Conservation (phyloP, 2,329 filamentous ascomycete genomes). For the Curvularia sp. region DNA sequence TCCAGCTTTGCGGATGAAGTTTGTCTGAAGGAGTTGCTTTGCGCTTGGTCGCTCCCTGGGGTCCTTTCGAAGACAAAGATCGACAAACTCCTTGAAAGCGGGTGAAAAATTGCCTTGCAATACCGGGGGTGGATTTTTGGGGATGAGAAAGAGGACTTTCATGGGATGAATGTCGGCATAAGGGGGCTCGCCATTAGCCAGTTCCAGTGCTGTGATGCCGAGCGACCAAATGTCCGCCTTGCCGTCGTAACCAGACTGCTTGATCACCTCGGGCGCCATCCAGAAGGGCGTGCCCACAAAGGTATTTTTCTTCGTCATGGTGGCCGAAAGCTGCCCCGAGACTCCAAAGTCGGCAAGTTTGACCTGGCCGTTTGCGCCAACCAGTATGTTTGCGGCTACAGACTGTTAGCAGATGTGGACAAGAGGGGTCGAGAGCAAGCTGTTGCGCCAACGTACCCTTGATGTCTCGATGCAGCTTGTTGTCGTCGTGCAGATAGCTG, state of each 20-base stretch:
- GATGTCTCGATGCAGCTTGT: conserved; percentile 95
- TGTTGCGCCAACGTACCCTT: conserved; percentile 70
- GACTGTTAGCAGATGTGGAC: conserved; percentile 14
- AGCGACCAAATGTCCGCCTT: conserved; percentile 98
- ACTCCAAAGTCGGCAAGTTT: conserved; percentile 98
- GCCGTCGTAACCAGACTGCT: conserved; percentile 96
- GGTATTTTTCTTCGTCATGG: conserved; percentile 99
- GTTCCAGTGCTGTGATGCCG: conserved; percentile 89
- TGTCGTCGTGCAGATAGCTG: conserved; percentile 92
- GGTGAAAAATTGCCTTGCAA: conserved; percentile 62
- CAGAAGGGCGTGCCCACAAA: conserved; percentile 98
- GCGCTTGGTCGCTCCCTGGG: conserved; percentile 87
- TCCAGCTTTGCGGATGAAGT: conserved; percentile 89
- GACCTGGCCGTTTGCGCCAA: conserved; percentile 90
- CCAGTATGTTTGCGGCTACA: conserved; percentile 86
- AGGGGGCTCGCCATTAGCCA: conserved; percentile 90
- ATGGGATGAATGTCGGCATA: conserved; percentile 98
- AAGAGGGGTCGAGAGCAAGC: not conserved
- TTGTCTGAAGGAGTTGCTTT: conserved; percentile 84
- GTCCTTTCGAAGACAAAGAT: conserved; percentile 81
- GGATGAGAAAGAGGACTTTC: conserved; percentile 96
- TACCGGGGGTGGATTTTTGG: conserved; percentile 86
- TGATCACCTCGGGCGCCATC: conserved; percentile 99
- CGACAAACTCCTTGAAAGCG: conserved; percentile 60
- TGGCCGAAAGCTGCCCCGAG: conserved; percentile 92